These are phyloP conservation scores for Carallia brachiata DNA, from an alignment of 345 rosid genomes.

Conservation along the genomic window DNA sequence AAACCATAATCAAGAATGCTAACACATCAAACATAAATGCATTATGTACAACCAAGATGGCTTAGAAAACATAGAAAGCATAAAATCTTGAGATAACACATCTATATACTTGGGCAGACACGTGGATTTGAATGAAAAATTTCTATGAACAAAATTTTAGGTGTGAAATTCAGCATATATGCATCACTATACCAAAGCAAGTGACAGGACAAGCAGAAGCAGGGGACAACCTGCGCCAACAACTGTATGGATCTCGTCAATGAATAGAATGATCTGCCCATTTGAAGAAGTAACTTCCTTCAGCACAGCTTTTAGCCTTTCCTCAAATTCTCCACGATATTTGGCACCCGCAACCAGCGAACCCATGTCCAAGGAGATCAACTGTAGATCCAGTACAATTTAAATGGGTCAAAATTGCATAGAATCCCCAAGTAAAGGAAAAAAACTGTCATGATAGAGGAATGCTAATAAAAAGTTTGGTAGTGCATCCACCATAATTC, in stretches of 20 bases:
- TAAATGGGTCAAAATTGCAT: too few species aligned
- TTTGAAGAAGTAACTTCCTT: slow-evolving; percentile 90
- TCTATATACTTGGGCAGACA: background rate
- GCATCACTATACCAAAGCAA: background rate
- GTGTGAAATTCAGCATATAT: background rate
- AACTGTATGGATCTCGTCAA: slow-evolving; percentile 92
- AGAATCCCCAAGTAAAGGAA: too few species aligned
- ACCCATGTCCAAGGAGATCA: slow-evolving; percentile 88
- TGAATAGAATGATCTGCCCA: slow-evolving; percentile 81
- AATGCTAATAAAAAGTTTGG: too few species aligned
- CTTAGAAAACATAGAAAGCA: too few species aligned
- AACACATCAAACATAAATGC: background rate
- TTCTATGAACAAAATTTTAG: background rate
- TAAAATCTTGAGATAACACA: background rate
- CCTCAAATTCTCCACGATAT: slow-evolving; percentile 81
- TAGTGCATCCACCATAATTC: too few species aligned
- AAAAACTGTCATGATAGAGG: too few species aligned
- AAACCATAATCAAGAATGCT: slow-evolving; percentile 1
- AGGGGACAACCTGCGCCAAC: slow-evolving; percentile 71
- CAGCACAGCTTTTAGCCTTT: slow-evolving; percentile 81
- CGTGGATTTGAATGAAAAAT: background rate
- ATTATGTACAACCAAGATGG: background rate
- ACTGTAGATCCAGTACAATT: slow-evolving; percentile 32
- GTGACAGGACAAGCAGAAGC: slow-evolving; percentile 1
- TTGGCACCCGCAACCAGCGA: slow-evolving; percentile 90